These are phyloP conservation scores for Colletotrichum sp. DNA, from an alignment of 2,329 filamentous ascomycete species.

Conservation along the genomic window DNA sequence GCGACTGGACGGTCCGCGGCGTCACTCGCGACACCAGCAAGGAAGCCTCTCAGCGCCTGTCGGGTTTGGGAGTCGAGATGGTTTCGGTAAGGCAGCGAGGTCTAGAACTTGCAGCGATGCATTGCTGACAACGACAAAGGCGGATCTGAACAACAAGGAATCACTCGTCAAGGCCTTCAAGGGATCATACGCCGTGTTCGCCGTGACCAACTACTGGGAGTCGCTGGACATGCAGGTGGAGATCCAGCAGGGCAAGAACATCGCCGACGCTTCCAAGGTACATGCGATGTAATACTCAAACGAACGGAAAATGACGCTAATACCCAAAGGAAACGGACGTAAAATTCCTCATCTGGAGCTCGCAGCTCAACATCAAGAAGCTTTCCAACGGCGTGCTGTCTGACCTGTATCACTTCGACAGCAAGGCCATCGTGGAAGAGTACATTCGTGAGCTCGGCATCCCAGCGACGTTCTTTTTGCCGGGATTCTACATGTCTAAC, in stretches of 20 bases:
- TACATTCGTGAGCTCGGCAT: constrained; percentile 54
- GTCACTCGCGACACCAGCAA: constrained; percentile 57
- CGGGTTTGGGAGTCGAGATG: constrained; percentile 52
- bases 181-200: constrained; percentile 53
- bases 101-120: background rate
- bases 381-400: constrained; percentile 42
- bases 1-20: constrained; percentile 56
- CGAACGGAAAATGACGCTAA: too few species aligned
- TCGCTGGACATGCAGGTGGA: constrained; percentile 42
- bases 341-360: constrained; percentile 49
- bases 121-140: constrained; percentile 30
- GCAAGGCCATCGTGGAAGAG: constrained; percentile 59
- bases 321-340: constrained; percentile 43
- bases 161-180: constrained; percentile 48
- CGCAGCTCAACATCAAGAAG: constrained; percentile 43
- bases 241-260: constrained; percentile 50
- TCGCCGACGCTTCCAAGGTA: constrained; percentile 40
- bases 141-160: constrained; percentile 52
- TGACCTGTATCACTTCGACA: constrained; percentile 58
- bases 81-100: constrained; percentile 37
- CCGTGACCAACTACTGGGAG: constrained; percentile 59
- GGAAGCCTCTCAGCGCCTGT: constrained; percentile 47
- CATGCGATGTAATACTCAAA: too few species aligned
- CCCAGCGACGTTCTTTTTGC: constrained; percentile 54
- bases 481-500: constrained; percentile 61